Percentiles rank a stretch among this genome's conserved stretches.
Evolutionary conservation across 768 basidiomycete genomes (phyloP).

Genomic region (Neoboletus subvelutipes): DNA sequence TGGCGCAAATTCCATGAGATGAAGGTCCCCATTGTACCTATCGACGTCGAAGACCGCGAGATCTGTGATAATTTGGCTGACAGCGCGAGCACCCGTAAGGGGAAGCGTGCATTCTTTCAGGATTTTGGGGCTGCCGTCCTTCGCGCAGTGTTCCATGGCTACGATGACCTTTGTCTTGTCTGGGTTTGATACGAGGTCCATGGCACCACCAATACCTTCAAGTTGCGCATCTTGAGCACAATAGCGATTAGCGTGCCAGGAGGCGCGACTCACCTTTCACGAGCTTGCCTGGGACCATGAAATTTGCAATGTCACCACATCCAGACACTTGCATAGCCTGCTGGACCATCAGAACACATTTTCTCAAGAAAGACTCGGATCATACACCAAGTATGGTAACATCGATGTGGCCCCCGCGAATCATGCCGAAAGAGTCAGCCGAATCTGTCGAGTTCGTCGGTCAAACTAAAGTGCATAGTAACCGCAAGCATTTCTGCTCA

Average conservation of each 20-base stretch:
- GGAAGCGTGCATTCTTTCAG: constrained; percentile 77
- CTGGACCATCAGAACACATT: neutral
- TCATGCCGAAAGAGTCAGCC: constrained; percentile 92
- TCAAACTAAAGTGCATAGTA: constrained; percentile 22
- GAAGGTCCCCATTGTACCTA: constrained; percentile 62
- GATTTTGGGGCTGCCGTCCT: constrained; percentile 86
- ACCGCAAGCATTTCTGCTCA: constrained; percentile 52
- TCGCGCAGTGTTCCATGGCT: constrained; percentile 85
- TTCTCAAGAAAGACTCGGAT: constrained; percentile 39
- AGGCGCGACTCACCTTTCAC: constrained; percentile 55
- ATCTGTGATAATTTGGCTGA: constrained; percentile 90
- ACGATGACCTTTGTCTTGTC: constrained; percentile 89
- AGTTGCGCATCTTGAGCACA: constrained; percentile 36
- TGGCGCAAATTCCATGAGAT: constrained; percentile 72
- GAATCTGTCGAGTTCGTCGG: constrained; percentile 48
- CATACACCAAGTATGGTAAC: constrained; percentile 88
- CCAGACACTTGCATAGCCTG: constrained; percentile 93
- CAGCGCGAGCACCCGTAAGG: constrained; percentile 79
- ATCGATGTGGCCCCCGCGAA: constrained; percentile 92
- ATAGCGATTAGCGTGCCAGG: neutral
- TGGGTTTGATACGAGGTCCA: constrained; percentile 94
- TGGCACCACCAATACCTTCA: constrained; percentile 89
- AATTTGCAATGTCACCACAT: constrained; percentile 91
- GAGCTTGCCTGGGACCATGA: constrained; percentile 94
- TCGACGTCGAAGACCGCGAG: constrained; percentile 88